These are phyloP conservation scores for Ceratocystis eucalypticola DNA, from an alignment of 2,329 filamentous ascomycete genomes.

Conservation along the genomic window DNA sequence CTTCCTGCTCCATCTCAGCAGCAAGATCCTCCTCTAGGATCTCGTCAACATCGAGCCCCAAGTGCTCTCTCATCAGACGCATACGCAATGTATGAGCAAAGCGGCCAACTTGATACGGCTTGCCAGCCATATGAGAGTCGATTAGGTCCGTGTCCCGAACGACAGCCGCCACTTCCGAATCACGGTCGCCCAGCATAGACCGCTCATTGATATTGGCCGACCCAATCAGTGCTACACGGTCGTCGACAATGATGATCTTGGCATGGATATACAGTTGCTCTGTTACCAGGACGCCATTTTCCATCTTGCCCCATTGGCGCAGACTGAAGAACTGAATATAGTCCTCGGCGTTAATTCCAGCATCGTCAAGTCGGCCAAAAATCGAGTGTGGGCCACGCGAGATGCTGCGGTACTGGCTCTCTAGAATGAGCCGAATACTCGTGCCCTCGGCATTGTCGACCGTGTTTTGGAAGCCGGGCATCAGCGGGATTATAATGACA, in stretches of 20 bases:
- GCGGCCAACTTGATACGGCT: conserved; percentile 76
- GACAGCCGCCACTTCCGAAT: conserved; percentile 82
- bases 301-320: conserved; percentile 83
- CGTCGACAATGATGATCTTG: conserved; percentile 92
- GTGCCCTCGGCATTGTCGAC: conserved; percentile 89
- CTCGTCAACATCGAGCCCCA: conserved; percentile 89
- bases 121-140: conserved; percentile 78
- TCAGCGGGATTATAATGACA: conserved; percentile 79
- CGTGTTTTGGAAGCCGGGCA: conserved; percentile 97
- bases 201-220: conserved; percentile 98
- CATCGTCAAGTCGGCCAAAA: conserved; percentile 67
- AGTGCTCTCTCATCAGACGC: conserved; percentile 89
- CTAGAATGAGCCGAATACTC: conserved; percentile 88
- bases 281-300: conserved; percentile 70
- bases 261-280: conserved; percentile 98
- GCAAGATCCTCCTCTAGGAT: conserved; percentile 67
- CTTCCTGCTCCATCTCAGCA: conserved; percentile 47
- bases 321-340: conserved; percentile 93
- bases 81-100: conserved; percentile 89
- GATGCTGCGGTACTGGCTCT: conserved; percentile 92
- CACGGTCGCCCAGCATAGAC: conserved; percentile 81
- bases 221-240: conserved; percentile 82
- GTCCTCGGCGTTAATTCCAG: conserved; percentile 80
- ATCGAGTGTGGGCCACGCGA: conserved; percentile 86
- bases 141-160: conserved; percentile 90